Conservation (phyloP, 1,139 yeast species). For the Pichia sp. region DNA sequence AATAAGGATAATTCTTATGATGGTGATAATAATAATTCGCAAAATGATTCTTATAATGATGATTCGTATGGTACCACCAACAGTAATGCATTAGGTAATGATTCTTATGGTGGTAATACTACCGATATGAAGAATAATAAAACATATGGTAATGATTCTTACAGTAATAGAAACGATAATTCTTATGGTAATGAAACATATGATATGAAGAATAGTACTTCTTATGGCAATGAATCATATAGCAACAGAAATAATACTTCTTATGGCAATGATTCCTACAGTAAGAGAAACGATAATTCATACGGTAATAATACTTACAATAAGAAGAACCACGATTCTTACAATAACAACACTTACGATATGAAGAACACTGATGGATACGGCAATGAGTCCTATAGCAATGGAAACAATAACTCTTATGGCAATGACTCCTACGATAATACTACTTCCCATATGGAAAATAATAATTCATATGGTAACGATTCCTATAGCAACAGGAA, state of each 20-base stretch:
- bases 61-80: not conserved
- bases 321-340: conserved; percentile 11
- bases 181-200: not conserved
- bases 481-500: not conserved
- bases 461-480: not conserved
- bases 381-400: too few species aligned
- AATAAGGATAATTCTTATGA: not conserved
- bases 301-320: conserved; percentile 14
- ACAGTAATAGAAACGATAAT: conserved; percentile 13
- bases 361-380: conserved; percentile 2
- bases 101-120: conserved; percentile 1
- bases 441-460: conserved; percentile 11
- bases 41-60: not conserved
- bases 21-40: not conserved
- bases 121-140: conserved; percentile 15
- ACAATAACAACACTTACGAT: conserved; percentile 7
- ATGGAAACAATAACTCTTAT: too few species aligned
- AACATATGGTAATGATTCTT: conserved; percentile 12
- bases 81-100: conserved; percentile 4
- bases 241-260: conserved; percentile 2
- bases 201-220: not conserved
- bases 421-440: not conserved
- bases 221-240: conserved; percentile 3
- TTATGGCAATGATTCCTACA: conserved; percentile 16
- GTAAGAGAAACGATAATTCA: conserved; percentile 12